phyloP scores from a whole-genome alignment of 192 early-diverging fungal genomes.

The Chytriomyces sp. region DNA sequence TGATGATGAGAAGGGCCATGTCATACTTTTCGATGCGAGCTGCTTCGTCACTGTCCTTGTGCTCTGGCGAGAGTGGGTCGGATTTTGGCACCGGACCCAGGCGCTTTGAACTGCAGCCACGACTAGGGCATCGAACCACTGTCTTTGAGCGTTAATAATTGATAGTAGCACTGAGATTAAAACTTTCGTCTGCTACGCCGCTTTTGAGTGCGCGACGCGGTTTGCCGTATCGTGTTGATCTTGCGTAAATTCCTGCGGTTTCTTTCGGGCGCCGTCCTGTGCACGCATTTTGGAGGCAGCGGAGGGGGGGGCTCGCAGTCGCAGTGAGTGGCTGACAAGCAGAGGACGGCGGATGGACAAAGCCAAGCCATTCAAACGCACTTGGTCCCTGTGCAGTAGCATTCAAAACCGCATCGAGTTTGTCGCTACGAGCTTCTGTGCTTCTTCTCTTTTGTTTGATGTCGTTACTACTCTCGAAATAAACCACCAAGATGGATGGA shows the following conservation, averaged over 20 bases:
- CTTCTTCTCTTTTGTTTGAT: not conserved
- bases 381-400: not conserved
- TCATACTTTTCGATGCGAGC: slow-evolving; percentile 67
- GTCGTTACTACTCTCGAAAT: too few relatives aligned
- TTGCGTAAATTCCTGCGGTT: slow-evolving; percentile 97
- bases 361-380: not conserved
- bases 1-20: slow-evolving; percentile 66
- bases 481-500: too few relatives aligned
- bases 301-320: too few relatives aligned
- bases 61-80: slow-evolving; percentile 64
- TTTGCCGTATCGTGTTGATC: slow-evolving; percentile 58
- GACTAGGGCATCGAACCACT: slow-evolving; percentile 74
- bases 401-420: not conserved
- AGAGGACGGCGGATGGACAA: not conserved
- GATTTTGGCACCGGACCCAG: slow-evolving; percentile 52
- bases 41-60: slow-evolving; percentile 85
- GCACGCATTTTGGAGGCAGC: slow-evolving; percentile 32
- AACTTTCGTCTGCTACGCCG: too few relatives aligned
- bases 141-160: too few relatives aligned
- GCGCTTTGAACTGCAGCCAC: slow-evolving; percentile 64
- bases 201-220: too few relatives aligned
- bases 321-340: not conserved
- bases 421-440: not conserved
- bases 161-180: too few relatives aligned
- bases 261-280: slow-evolving; percentile 95